phyloP scores from a whole-genome alignment of 345 rosid species.

The Lepidium sativum region DNA sequence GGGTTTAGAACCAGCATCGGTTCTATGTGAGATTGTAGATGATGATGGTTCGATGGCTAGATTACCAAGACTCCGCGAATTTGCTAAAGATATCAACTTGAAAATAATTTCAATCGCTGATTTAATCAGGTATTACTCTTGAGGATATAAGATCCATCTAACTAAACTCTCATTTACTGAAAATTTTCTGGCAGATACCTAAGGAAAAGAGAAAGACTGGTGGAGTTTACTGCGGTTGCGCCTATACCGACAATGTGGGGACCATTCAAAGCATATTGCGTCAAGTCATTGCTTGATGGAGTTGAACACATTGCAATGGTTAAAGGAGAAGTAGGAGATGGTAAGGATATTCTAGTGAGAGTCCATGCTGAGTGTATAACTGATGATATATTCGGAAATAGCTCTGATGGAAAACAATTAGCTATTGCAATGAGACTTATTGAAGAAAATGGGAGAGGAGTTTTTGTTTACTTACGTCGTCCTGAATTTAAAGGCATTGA shows the following conservation, averaged over 20 bases:
- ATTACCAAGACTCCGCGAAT: slow-evolving; percentile 66
- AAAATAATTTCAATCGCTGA: slow-evolving; percentile 80
- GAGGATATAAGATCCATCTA: not conserved
- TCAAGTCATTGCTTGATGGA: slow-evolving; percentile 74
- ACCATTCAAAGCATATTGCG: slow-evolving; percentile 77
- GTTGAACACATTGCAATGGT: slow-evolving; percentile 98
- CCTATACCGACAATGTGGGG: slow-evolving; percentile 92
- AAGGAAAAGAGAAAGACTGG: slow-evolving; percentile 78
- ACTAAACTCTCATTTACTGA: not conserved
- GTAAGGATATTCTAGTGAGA: slow-evolving; percentile 72
- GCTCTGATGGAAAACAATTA: slow-evolving; percentile 68
- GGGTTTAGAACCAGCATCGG: slow-evolving; percentile 71
- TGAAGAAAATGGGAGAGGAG: slow-evolving; percentile 72
- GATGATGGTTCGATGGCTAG: slow-evolving; percentile 99
- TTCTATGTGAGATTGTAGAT: slow-evolving; percentile 83
- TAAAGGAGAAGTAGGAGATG: slow-evolving; percentile 75
- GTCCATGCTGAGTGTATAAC: slow-evolving; percentile 92
- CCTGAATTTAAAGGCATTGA: slow-evolving; percentile 92
- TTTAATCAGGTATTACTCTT: slow-evolving; percentile 54
- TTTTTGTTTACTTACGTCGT: slow-evolving; percentile 81
- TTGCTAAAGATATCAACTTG: slow-evolving; percentile 53
- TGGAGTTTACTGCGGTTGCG: slow-evolving; percentile 61
- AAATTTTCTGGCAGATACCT: slow-evolving; percentile 42
- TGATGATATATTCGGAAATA: slow-evolving; percentile 90
- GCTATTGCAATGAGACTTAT: slow-evolving; percentile 80